A percentile compares a stretch with the other conserved stretches of the same genome.
Conservation (phyloP, 805 yeast genomes). For the Kuraishia ogatae region DNA sequence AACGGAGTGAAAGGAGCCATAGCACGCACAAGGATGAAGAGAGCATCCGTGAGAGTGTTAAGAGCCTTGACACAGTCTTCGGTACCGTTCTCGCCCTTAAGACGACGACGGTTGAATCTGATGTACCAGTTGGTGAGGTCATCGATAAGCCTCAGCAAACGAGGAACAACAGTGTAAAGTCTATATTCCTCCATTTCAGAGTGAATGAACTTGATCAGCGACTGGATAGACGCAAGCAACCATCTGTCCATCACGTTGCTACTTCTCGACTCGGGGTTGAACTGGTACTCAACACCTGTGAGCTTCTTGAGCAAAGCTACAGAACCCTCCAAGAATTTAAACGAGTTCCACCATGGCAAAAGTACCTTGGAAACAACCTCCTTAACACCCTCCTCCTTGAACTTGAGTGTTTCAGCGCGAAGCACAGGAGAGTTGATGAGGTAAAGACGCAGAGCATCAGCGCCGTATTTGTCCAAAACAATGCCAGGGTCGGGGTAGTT, state of each 20-base stretch:
- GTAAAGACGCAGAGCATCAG: constrained; percentile 94
- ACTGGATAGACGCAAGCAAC: constrained; percentile 94
- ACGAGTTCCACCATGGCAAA: constrained; percentile 98
- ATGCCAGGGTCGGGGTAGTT: constrained; percentile 93
- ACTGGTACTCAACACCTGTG: constrained; percentile 60
- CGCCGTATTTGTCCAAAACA: constrained; percentile 85
- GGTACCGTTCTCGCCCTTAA: constrained; percentile 87
- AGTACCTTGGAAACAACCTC: constrained; percentile 94
- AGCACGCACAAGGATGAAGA: constrained; percentile 82
- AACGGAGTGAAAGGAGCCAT: constrained; percentile 99
- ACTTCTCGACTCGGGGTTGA: constrained; percentile 55
- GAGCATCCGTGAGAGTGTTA: constrained; percentile 85
- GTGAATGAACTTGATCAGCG: constrained; percentile 80
- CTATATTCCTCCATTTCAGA: constrained; percentile 85
- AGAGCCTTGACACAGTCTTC: constrained; percentile 82
- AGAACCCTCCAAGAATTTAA: constrained; percentile 93
- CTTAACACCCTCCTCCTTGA: constrained; percentile 98
- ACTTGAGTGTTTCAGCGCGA: constrained; percentile 92
- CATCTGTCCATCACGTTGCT: constrained; percentile 95
- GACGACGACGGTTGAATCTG: constrained; percentile 95
- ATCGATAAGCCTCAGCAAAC: constrained; percentile 79
- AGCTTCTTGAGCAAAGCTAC: constrained; percentile 77
- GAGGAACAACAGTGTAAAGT: constrained; percentile 94
- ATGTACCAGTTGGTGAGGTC: constrained; percentile 98
- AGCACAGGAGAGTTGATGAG: constrained; percentile 96